phyloP scores from a whole-genome alignment of 352 stramenopile species.

The Phytopythium cucurbitacearum region DNA sequence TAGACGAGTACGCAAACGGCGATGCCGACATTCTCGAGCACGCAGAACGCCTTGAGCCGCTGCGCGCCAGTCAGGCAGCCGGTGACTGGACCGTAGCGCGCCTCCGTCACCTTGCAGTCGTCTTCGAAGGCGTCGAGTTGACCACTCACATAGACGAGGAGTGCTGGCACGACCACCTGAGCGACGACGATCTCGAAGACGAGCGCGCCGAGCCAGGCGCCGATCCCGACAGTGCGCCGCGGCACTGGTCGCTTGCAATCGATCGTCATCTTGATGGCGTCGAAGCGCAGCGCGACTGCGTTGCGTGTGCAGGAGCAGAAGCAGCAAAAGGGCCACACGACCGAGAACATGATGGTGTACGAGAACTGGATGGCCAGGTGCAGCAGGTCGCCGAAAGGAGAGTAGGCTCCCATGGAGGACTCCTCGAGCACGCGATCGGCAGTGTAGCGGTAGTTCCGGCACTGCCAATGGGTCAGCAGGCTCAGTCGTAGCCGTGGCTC shows the following conservation, averaged over 20 bases:
- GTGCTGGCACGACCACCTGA: slow-evolving; percentile 38
- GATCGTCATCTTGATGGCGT: slow-evolving; percentile 63
- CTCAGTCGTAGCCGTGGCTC: slow-evolving; percentile 16
- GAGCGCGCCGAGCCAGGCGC: slow-evolving; percentile 45
- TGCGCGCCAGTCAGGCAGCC: slow-evolving; percentile 16
- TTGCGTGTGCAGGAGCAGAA: slow-evolving; percentile 51
- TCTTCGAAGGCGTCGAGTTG: slow-evolving; percentile 51
- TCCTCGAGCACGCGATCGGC: slow-evolving; percentile 51
- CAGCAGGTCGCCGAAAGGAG: slow-evolving; percentile 43
- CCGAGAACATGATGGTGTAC: slow-evolving; percentile 67
- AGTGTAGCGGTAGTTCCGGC: slow-evolving; percentile 54
- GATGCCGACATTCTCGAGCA: slow-evolving; percentile 52
- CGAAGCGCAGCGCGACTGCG: slow-evolving; percentile 43
- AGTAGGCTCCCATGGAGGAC: slow-evolving; percentile 57
- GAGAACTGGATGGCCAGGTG: slow-evolving; percentile 67
- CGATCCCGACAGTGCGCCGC: slow-evolving; percentile 46
- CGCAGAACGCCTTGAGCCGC: slow-evolving; percentile 33
- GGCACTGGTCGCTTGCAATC: slow-evolving; percentile 57
- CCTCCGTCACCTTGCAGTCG: slow-evolving; percentile 26
- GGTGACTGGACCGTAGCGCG: slow-evolving; percentile 31
- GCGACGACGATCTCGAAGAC: slow-evolving; percentile 50
- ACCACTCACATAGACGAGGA: slow-evolving; percentile 66
- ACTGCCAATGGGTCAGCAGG: slow-evolving; percentile 53
- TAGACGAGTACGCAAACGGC: slow-evolving; percentile 45
- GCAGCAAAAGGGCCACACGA: slow-evolving; percentile 61